These are phyloP conservation scores for Exophiala mesophila DNA, from an alignment of 2,329 filamentous ascomycete genomes.

Conservation along the genomic window DNA sequence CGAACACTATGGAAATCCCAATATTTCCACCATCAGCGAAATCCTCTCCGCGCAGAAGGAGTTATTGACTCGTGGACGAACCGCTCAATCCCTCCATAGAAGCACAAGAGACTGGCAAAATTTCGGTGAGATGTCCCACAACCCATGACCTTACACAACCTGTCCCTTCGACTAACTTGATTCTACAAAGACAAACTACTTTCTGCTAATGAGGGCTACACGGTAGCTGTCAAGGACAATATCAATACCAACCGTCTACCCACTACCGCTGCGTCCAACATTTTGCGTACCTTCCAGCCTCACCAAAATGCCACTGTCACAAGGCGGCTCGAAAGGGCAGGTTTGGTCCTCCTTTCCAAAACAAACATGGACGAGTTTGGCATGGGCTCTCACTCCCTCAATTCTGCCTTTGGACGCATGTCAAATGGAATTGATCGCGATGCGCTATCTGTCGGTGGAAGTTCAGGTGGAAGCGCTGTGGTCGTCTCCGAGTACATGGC, in stretches of 20 bases:
- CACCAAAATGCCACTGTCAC: constrained; percentile 82
- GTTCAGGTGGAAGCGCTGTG: constrained; percentile 88
- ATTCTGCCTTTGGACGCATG: constrained; percentile 65
- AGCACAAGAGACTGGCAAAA: background rate
- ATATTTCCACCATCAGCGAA: constrained; percentile 4
- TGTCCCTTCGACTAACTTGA: background rate
- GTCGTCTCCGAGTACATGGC: constrained; percentile 52
- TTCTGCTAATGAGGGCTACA: constrained; percentile 20
- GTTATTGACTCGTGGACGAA: background rate
- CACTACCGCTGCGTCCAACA: constrained; percentile 78
- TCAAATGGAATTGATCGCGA: constrained; percentile 40
- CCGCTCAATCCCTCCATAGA: background rate
- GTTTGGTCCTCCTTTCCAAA: constrained; percentile 66
- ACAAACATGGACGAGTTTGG: constrained; percentile 95
- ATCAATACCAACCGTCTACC: constrained; percentile 60
- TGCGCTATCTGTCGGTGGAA: constrained; percentile 70
- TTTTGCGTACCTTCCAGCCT: constrained; percentile 65
- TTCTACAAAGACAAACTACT: constrained; percentile 7
- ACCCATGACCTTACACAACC: background rate
- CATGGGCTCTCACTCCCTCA: constrained; percentile 78
- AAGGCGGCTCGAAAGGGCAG: constrained; percentile 57
- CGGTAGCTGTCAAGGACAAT: constrained; percentile 71
- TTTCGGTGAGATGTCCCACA: background rate
- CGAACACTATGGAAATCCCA: constrained; percentile 7
- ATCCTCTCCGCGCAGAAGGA: background rate